Conservation (phyloP, 116 monocot genomes). For the Posidonia oceanica region DNA sequence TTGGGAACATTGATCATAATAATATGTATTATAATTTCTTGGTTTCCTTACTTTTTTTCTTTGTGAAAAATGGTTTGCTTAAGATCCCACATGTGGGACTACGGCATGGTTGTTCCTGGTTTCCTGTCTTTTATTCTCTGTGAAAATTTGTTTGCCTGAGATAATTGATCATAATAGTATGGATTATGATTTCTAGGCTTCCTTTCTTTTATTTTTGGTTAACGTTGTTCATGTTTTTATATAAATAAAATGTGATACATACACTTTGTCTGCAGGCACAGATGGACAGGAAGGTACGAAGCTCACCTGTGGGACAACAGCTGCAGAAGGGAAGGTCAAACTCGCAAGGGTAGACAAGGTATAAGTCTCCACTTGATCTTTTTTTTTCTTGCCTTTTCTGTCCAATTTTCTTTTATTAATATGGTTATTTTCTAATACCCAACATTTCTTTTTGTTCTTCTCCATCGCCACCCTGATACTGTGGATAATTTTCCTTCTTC, state of each 20-base stretch:
- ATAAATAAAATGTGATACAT: too few species aligned
- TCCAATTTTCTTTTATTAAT: not conserved
- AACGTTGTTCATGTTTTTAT: not conserved
- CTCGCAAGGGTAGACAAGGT: slow-evolving; percentile 92
- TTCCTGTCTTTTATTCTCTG: too few species aligned
- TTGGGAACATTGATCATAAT: too few species aligned
- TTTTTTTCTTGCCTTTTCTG: not conserved
- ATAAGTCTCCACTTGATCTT: not conserved
- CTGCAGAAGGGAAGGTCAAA: slow-evolving; percentile 94
- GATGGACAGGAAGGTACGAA: slow-evolving; percentile 96
- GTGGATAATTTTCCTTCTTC: not conserved
- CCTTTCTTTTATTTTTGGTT: not conserved
- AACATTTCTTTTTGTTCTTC: not conserved
- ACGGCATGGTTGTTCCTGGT: too few species aligned
- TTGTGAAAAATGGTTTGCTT: too few species aligned
- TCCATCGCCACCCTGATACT: not conserved
- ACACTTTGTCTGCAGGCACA: slow-evolving; percentile 37
- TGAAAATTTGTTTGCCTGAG: too few species aligned
- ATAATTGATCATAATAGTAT: too few species aligned
- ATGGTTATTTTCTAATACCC: not conserved
- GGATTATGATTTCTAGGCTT: too few species aligned
- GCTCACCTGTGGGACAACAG: slow-evolving; percentile 98
- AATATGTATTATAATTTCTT: too few species aligned
- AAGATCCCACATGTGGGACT: too few species aligned
- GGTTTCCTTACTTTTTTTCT: too few species aligned